Conservation (phyloP, 495 filamentous ascomycete genomes). For the Trichoderma reesei region DNA sequence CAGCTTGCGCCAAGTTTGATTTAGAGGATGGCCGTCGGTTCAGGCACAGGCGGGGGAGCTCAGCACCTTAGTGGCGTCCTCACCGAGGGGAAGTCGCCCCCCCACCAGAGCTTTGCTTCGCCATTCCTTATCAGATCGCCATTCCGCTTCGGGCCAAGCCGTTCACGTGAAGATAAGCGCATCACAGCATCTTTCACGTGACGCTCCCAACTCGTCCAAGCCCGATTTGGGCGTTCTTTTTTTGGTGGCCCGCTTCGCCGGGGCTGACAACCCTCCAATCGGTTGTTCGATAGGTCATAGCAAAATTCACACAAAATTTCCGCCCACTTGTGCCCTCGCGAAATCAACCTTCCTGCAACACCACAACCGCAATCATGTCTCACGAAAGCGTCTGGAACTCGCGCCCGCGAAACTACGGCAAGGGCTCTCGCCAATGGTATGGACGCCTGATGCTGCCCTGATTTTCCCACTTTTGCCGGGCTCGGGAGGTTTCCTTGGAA, state of each 20-base stretch:
- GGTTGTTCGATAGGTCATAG: conserved; percentile 1
- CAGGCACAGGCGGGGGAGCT: background rate
- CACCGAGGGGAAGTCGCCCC: background rate
- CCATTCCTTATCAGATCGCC: background rate
- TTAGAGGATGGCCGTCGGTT: background rate
- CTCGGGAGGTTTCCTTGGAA: background rate
- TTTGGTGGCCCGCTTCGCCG: conserved; percentile 6
- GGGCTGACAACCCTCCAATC: conserved; percentile 10
- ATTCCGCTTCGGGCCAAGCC: background rate
- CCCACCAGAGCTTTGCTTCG: background rate
- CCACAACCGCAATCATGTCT: conserved; percentile 60
- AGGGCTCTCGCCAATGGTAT: conserved; percentile 86
- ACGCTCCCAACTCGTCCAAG: background rate
- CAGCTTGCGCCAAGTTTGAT: conserved; percentile 16
- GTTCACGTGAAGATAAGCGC: conserved; percentile 8
- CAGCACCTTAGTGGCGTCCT: background rate
- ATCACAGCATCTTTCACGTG: background rate
- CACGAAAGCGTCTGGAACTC: conserved; percentile 99
- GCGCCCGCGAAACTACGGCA: conserved; percentile 91
- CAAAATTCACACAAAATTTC: conserved; percentile 15
- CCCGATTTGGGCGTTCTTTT: background rate
- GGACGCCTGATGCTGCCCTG: conserved; percentile 17
- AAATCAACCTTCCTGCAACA: conserved; percentile 10
- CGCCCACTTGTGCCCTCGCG: conserved; percentile 8
- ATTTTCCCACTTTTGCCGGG: background rate